Base-by-base conservation (phyloP, 73 alveolate species). In the Paramecium sexaurelia region DNA sequence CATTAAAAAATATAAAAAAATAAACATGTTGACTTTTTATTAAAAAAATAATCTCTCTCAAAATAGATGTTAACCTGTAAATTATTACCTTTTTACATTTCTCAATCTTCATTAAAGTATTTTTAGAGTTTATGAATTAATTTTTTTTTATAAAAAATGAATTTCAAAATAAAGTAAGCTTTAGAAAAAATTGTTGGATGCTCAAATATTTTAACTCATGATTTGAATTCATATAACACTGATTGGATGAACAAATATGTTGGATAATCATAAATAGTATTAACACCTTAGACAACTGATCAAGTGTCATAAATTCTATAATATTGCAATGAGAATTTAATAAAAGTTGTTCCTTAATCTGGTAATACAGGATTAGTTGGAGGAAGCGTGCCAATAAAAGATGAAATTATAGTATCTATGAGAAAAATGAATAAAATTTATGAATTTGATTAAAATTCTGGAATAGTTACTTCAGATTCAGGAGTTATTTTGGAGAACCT, bases 301-400 rank as follows among this genome's bases (percentile, higher is more conserved):
- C 91, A 96, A 87, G 94, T 95, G 7, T 32, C 92, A 13, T 35
- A 88, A 3, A 33, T 97, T 29, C 86, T 97, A 56, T 47, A 66
- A 37, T 94, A 92, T 89, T 97, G 98, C 92, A 92, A 94, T 83
- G 92, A 96, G 5, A 45, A 93, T 43, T 85, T 47, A 33, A 19
- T 97, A 8, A 97, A 96, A 4, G 97, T 97, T 7, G 96, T 93
- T 9, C 98, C 99, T 11, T 92, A 97, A 92, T 98, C 98, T 6
- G 99, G 99, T 5, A 97, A 97, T 82, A 97, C 99, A 45, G 98
- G 99, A 13, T 94, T 94, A 2, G 99, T 96, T 1, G 98, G 98
- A 15, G 99, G 99, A 26, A 68, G 94, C 43, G 83, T 68, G 13
- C 98, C 98, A 17, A 89, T 95, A n/a, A 56, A 75, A 67, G 98